Evolutionary conservation across 129 eudicot genomes (phyloP), one percentile per base, ranked within the genome.

Genomic region (Pulicaria dysenterica): DNA sequence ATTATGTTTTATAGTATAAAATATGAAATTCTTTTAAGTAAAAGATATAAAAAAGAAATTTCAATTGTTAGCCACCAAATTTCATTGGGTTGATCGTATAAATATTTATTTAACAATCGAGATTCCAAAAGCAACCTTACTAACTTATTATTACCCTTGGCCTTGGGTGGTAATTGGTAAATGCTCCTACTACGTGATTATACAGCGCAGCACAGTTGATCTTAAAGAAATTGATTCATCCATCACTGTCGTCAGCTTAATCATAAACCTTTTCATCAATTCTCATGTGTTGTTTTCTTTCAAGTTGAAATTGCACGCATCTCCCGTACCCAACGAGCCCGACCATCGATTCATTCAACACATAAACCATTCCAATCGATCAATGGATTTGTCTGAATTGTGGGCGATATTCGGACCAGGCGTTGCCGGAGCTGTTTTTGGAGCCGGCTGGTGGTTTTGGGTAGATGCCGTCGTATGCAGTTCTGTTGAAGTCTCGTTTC

Each of bases 381-480:
- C 68, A 12, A 84, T 94, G 98, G 98, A 87, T 76, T 51, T 90
- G 8, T 61, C 73, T 11, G 98, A 94, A 73, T 49, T 94, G 60
- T 83, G 87, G 90, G 90, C 91, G 2, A 94, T 94, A 34, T 94
- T 94, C 80, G 98, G 96, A 8, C 98, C 98, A 5, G 96, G 95
- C 8, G 44, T 94, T 6, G 72, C 98, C 66, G 98, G 98, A 14
- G 98, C 98, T 3, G 98, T 94, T 3, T 94, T 94, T 79, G 98
- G 98, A 8, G 77, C 93, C 17, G 98, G 98, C 0, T 94, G 98
- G 98, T 94, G 98, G 98, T 90, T 94, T 75, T 94, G 98, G 98
- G 95, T 94, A 8, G 98, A 94, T 80, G 98, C 98, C 79, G 98
- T 94, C 41, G 96, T 94, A 37, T 94, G 98, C 72, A 88, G 96